Percentiles rank a stretch among this genome's conserved stretches.
Conservation (phyloP, 257 asterid genomes). For the Verbascum thapsus region DNA sequence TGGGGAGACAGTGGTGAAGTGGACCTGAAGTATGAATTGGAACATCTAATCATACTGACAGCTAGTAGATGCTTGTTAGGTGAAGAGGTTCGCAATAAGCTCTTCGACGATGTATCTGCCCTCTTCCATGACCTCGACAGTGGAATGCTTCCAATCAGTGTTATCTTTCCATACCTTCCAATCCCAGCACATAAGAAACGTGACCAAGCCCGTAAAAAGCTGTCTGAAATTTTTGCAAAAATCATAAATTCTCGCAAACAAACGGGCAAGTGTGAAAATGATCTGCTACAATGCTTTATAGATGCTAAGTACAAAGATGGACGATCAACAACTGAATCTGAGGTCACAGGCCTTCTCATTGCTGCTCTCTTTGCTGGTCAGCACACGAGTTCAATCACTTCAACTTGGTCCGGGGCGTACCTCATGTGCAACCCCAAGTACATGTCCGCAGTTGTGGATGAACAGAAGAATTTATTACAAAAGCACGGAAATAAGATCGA, state of each 20-base stretch:
- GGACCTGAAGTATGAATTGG: slow-evolving; percentile 83
- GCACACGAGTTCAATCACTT: slow-evolving; percentile 96
- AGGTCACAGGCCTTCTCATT: slow-evolving; percentile 84
- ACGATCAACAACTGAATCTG: slow-evolving; percentile 70
- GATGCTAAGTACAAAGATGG: slow-evolving; percentile 96
- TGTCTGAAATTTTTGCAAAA: slow-evolving; percentile 62
- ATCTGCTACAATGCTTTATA: slow-evolving; percentile 87
- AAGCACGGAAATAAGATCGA: slow-evolving; percentile 74
- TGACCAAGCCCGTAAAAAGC: slow-evolving; percentile 89
- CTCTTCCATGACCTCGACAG: slow-evolving; percentile 93
- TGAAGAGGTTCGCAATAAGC: slow-evolving; percentile 92
- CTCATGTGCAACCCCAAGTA: slow-evolving; percentile 72
- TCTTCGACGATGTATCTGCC: slow-evolving; percentile 88
- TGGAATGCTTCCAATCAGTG: slow-evolving; percentile 97
- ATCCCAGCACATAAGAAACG: slow-evolving; percentile 92
- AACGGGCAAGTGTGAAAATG: slow-evolving; percentile 62
- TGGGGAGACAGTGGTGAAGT: slow-evolving; percentile 97
- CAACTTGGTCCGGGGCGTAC: slow-evolving; percentile 95
- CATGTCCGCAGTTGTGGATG: slow-evolving; percentile 76
- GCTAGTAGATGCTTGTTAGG: slow-evolving; percentile 92
- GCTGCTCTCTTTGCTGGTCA: slow-evolving; percentile 98
- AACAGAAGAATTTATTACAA: slow-evolving; percentile 66
- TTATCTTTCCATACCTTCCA: slow-evolving; percentile 84
- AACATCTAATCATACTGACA: slow-evolving; percentile 86
- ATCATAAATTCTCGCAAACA: slow-evolving; percentile 73